phyloP scores from a whole-genome alignment of 2,329 filamentous ascomycete species.

The Paracoccidioides lutzii region DNA sequence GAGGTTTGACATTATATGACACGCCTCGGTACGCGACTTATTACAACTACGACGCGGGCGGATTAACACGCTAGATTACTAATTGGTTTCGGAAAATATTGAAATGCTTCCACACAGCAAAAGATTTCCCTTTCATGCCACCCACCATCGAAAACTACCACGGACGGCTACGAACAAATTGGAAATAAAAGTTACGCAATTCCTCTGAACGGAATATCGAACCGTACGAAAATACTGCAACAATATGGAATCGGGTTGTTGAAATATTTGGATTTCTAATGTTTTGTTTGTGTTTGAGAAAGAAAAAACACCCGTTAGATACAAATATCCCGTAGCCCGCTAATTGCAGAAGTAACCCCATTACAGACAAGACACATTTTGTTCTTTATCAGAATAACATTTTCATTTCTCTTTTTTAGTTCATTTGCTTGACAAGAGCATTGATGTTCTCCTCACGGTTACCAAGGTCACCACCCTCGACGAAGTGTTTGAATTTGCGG shows the following conservation, averaged over 20 bases:
- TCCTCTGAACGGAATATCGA: not conserved
- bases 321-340: conserved; percentile 1
- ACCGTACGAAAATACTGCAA: not conserved
- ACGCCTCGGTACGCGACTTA: not conserved
- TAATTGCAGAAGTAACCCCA: conserved; percentile 2
- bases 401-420: conserved; percentile 46
- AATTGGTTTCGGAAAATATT: no score
- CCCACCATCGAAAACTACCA: no score
- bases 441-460: conserved; percentile 99
- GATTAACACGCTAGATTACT: not conserved
- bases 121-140: no score
- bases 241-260: not conserved
- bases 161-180: no score
- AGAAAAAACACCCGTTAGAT: not conserved
- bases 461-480: conserved; percentile 95
- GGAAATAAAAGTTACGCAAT: not conserved
- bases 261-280: conserved; percentile 4
- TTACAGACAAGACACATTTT: conserved; percentile 3
- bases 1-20: not conserved
- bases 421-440: conserved; percentile 92
- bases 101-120: no score
- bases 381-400: not conserved
- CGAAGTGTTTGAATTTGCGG: conserved; percentile 98
- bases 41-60: not conserved
- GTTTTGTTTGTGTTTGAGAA: not conserved